phyloP scores from a whole-genome alignment of 2,329 filamentous ascomycete species.

The Fusarium sp. region DNA sequence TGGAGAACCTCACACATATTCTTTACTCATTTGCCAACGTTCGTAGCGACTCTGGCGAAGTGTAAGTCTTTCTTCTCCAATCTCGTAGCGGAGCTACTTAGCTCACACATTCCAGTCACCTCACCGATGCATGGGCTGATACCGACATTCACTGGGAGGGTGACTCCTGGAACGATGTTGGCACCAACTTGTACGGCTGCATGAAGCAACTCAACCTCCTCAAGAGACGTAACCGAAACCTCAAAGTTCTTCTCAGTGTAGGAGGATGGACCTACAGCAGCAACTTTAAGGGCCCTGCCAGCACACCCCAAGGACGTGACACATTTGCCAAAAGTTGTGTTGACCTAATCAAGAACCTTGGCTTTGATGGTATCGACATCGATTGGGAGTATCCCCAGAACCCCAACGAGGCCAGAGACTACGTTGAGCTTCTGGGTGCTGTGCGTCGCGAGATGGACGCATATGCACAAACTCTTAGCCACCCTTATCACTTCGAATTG shows the following conservation, averaged over 20 bases:
- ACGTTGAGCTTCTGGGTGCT: conserved; percentile 68
- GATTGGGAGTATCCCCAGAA: conserved; percentile 76
- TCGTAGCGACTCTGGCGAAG: conserved; percentile 80
- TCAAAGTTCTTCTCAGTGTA: conserved; percentile 88
- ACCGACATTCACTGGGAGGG: conserved; percentile 79
- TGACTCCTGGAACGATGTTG: conserved; percentile 77
- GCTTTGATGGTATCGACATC: conserved; percentile 78
- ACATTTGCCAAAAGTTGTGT: conserved; percentile 81
- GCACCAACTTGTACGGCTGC: conserved; percentile 88
- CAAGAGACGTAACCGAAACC: conserved; percentile 82
- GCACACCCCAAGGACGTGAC: conserved; percentile 74
- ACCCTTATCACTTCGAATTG: conserved; percentile 69
- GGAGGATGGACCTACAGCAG: conserved; percentile 93
- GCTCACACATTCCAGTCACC: conserved; percentile 51
- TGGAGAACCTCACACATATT: conserved; percentile 85
- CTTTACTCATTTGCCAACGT: conserved; percentile 94
- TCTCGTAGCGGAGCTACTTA: background rate
- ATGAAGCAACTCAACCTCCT: conserved; percentile 88
- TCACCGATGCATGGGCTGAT: conserved; percentile 74
- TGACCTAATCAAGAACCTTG: conserved; percentile 80
- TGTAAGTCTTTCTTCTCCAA: conserved; percentile 58
- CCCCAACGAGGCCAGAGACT: conserved; percentile 65
- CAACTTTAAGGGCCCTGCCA: conserved; percentile 83
- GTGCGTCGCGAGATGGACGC: conserved; percentile 69
- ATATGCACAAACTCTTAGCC: conserved; percentile 60